Evolutionary conservation across 257 asterid species (phyloP), one percentile per base, ranked within the genome.

Genomic region (Cynanchum wilfordii): DNA sequence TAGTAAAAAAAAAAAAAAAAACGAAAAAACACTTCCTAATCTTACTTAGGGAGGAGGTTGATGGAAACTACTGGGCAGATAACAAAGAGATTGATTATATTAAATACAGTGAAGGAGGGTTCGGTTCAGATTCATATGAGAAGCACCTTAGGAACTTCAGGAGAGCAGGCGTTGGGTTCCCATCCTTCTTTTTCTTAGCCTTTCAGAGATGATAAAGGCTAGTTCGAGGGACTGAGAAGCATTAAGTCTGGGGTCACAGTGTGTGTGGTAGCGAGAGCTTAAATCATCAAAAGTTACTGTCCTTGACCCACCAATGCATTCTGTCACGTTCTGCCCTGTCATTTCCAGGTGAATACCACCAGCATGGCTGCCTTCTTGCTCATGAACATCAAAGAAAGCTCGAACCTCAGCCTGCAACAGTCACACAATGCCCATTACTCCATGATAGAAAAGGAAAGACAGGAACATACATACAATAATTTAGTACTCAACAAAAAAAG

Each of bases 361-460:
- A 0, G 97, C 87, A 82, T 90, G 76, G 88, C 93, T 90, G 70
- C 96, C 96, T 78, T 90, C 97, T 81, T 90, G 93, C 86, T 90
- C 97, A 17, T 90, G 97, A 72, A 90, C 97, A 5, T 90, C 96
- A n/a, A 90, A 90, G 93, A 89, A 90, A 56, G 97, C 96, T 75
- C 93, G 82, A 15, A 90, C 95, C 73, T 90, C 96, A 0, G 90
- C 91, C 96, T 88, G 77, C 38, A 58, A 66, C 15, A 45, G 69
- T 2, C 44, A 16, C 25, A 57, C 3, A 38, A 62, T 62, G 40
- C 62, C 75, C 75, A 33, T 62, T 22, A 60, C 16, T 42, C 47
- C 10, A 33, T 64, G 29, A 33, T 64, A 17, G n/a, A 36, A 29
- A 16, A 17, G 7, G 12, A 36, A n/a, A 63, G 17, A 17, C 8